Percentiles rank a stretch among this genome's conserved stretches.
These are phyloP conservation scores for Pyricularia grisea DNA, from an alignment of 2,329 filamentous ascomycete species.

Conservation along the genomic window DNA sequence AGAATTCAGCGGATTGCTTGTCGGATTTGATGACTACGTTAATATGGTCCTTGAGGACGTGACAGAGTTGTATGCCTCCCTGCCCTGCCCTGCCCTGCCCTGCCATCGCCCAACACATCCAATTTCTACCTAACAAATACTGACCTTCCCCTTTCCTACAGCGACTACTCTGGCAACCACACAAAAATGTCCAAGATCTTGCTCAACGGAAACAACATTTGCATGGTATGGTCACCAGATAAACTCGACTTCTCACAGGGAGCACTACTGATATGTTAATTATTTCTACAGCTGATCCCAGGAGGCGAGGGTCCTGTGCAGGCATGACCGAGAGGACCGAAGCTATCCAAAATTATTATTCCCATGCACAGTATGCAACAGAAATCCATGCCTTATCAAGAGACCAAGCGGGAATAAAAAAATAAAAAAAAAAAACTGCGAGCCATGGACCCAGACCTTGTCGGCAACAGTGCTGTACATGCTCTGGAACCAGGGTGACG, in stretches of 20 bases:
- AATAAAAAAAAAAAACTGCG: not conserved
- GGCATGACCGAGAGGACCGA: slow-evolving; percentile 10
- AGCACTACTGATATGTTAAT: not conserved
- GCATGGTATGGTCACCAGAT: slow-evolving; percentile 62
- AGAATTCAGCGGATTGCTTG: slow-evolving; percentile 93
- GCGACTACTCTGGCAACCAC: slow-evolving; percentile 83
- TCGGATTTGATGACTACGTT: slow-evolving; percentile 98
- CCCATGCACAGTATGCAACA: not conserved
- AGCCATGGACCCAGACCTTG: not conserved
- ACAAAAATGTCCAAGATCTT: slow-evolving; percentile 90
- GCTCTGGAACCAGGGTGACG: not conserved
- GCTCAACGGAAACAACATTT: slow-evolving; percentile 96
- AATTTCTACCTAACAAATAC: not conserved
- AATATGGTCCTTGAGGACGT: slow-evolving; percentile 99
- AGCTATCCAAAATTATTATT: not conserved
- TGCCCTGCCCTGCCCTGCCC: not conserved
- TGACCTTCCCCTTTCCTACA: slow-evolving; percentile 23
- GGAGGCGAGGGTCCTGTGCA: slow-evolving; percentile 61
- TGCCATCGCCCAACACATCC: not conserved
- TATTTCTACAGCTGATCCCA: slow-evolving; percentile 53
- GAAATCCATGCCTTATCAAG: not conserved
- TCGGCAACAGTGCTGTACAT: not conserved
- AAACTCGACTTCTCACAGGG: not conserved
- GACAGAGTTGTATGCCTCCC: slow-evolving; percentile 68
- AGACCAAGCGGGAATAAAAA: not conserved